Evolutionary conservation across 2,329 filamentous ascomycete genomes (phyloP).

Genomic region (Emergomyces orientalis): DNA sequence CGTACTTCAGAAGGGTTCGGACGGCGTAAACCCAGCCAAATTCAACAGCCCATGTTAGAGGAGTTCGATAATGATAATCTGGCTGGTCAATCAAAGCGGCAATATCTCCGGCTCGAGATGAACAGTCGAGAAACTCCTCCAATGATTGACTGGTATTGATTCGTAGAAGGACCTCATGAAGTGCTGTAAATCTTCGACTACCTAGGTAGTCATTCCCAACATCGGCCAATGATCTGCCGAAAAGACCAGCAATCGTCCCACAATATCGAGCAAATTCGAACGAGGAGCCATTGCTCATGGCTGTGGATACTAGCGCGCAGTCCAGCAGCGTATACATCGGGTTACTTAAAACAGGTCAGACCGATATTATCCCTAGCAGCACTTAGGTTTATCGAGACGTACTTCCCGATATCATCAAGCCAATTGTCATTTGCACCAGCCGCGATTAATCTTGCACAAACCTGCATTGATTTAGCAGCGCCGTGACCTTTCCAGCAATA

Average conservation of each 20-base stretch:
- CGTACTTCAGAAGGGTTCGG: constrained; percentile 5
- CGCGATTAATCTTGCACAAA: neutral
- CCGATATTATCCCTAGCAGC: neutral
- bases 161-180: constrained; percentile 5
- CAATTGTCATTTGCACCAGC: constrained; percentile 8
- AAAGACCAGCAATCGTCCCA: too few relatives aligned
- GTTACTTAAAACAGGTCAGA: constrained; percentile 1
- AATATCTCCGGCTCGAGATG: neutral
- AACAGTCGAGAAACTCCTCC: constrained; percentile 6
- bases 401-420: constrained; percentile 10
- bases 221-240: neutral
- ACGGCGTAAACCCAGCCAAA: constrained; percentile 3
- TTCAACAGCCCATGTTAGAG: constrained; percentile 8
- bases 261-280: too few relatives aligned
- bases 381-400: neutral
- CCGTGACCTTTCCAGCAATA: neutral
- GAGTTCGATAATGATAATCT: constrained; percentile 5
- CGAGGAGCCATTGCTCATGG: constrained; percentile 3
- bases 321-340: constrained; percentile 5
- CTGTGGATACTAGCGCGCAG: constrained; percentile 3
- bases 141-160: constrained; percentile 3
- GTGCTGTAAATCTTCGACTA: constrained; percentile 5
- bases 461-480: neutral
- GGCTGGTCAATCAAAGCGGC: neutral
- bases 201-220: constrained; percentile 1